A percentile compares a stretch with the other conserved stretches of the same genome.
Conservation (phyloP, 352 stramenopile species). For the Phytopythium ostracodes region DNA sequence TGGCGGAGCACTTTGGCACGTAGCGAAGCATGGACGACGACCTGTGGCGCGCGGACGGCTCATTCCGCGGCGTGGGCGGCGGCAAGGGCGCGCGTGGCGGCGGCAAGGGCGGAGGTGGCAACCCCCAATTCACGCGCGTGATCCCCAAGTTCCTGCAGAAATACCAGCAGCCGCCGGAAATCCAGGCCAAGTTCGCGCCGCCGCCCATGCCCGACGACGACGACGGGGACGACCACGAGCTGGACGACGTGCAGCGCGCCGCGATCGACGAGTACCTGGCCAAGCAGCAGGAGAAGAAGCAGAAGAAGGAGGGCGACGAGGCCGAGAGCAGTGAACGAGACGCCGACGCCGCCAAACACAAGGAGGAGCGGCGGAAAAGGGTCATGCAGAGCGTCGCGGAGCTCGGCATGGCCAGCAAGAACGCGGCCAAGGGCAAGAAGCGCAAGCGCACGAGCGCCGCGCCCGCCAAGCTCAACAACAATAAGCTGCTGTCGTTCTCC, state of each 20-base stretch:
- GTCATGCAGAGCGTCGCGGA: slow-evolving; percentile 40
- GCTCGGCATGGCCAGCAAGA: slow-evolving; percentile 17
- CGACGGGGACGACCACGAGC: slow-evolving; percentile 54
- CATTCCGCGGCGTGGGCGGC: slow-evolving; percentile 47
- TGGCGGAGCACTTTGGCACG: too few species aligned
- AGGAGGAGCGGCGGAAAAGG: slow-evolving; percentile 20
- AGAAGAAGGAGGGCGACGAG: slow-evolving; percentile 16
- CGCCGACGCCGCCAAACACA: slow-evolving; percentile 5
- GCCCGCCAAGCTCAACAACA: slow-evolving; percentile 51
- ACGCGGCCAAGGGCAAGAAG: slow-evolving; percentile 25
- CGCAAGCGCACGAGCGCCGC: slow-evolving; percentile 54
- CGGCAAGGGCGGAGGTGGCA: slow-evolving; percentile 34
- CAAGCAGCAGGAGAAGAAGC: slow-evolving; percentile 41
- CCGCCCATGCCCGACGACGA: slow-evolving; percentile 32
- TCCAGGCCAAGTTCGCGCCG: slow-evolving; percentile 68
- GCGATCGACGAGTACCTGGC: slow-evolving; percentile 71
- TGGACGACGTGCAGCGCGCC: slow-evolving; percentile 80
- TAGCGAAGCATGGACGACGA: slow-evolving; percentile 55
- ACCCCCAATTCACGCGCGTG: slow-evolving; percentile 74
- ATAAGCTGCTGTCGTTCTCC: slow-evolving; percentile 79
- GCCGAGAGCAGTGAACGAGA: slow-evolving; percentile 23
- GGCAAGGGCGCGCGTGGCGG: slow-evolving; percentile 18
- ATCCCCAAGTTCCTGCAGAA: slow-evolving; percentile 84
- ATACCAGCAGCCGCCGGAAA: slow-evolving; percentile 54
- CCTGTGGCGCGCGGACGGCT: slow-evolving; percentile 66